Conservation (phyloP, 2,329 filamentous ascomycete species). For the Tricladium varicosporioides region DNA sequence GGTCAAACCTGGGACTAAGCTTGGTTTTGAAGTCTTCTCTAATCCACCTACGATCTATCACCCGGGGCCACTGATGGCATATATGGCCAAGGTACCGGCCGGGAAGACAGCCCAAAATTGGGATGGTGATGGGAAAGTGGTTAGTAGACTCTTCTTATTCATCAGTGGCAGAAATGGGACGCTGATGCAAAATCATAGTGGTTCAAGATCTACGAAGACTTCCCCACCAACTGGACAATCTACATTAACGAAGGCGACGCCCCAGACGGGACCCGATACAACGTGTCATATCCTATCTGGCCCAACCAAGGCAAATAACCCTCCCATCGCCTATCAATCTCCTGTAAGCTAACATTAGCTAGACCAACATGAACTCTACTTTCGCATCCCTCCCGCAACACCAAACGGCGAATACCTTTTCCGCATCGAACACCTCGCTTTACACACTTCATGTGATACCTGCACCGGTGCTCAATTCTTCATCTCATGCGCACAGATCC, state of each 20-base stretch:
- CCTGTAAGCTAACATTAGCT: background rate
- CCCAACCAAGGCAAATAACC: background rate
- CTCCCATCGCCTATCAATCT: background rate
- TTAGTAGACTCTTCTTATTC: slow-evolving; percentile 10
- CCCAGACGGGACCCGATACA: background rate
- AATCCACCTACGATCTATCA: slow-evolving; percentile 38
- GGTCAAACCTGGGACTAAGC: slow-evolving; percentile 1
- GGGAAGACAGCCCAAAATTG: slow-evolving; percentile 18
- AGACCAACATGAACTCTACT: slow-evolving; percentile 21
- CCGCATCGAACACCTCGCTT: slow-evolving; percentile 33
- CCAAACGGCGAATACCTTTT: slow-evolving; percentile 38
- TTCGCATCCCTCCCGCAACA: slow-evolving; percentile 35
- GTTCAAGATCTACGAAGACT: background rate
- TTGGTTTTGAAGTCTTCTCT: slow-evolving; percentile 17
- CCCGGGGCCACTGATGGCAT: slow-evolving; percentile 23
- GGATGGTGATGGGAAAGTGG: slow-evolving; percentile 10
- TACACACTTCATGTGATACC: slow-evolving; percentile 7
- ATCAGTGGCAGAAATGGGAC: background rate
- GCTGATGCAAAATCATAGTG: slow-evolving; percentile 10
- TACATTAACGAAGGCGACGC: background rate
- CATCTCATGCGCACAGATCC: background rate
- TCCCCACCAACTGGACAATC: background rate
- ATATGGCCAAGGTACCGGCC: slow-evolving; percentile 31
- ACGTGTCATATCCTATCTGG: background rate
- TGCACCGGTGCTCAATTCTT: background rate